phyloP scores from a whole-genome alignment of 2,329 filamentous ascomycete species.

The Piedraia hortae region DNA sequence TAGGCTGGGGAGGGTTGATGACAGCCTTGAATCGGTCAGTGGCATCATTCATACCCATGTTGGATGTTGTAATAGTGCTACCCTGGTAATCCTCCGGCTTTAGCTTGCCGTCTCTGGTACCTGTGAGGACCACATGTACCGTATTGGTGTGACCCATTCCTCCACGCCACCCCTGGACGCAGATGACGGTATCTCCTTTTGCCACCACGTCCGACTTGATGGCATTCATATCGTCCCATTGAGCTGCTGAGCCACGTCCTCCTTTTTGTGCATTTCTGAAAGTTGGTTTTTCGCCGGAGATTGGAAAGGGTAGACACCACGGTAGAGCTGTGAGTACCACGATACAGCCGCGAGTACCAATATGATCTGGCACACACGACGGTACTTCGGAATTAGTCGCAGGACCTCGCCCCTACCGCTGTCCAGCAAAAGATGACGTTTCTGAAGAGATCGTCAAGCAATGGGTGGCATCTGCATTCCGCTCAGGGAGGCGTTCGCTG shows the following conservation, averaged over 20 bases:
- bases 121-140: constrained; percentile 23
- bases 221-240: constrained; percentile 84
- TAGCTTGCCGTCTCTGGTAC: too few species aligned
- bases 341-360: constrained; percentile 78
- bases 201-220: constrained; percentile 53
- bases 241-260: constrained; percentile 90
- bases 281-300: constrained; percentile 93
- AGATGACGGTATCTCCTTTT: constrained; percentile 47
- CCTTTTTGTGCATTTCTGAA: constrained; percentile 78
- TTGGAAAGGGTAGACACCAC: constrained; percentile 90
- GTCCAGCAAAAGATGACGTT: constrained; percentile 24
- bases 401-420: constrained; percentile 75
- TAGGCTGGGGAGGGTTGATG: too few species aligned
- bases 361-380: constrained; percentile 95
- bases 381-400: constrained; percentile 90
- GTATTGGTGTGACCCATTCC: constrained; percentile 86
- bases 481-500: constrained; percentile 88
- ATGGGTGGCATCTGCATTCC: constrained; percentile 87
- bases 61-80: too few species aligned
- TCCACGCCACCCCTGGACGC: constrained; percentile 76
- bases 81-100: too few species aligned
- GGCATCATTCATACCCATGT: too few species aligned
- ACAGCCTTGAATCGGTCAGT: too few species aligned
- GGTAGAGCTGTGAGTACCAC: constrained; percentile 81
- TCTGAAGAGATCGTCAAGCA: constrained; percentile 67